A percentile compares a stretch with the other conserved stretches of the same genome.
Conservation (phyloP, 352 stramenopile genomes). For the Phytophthora crassamura region DNA sequence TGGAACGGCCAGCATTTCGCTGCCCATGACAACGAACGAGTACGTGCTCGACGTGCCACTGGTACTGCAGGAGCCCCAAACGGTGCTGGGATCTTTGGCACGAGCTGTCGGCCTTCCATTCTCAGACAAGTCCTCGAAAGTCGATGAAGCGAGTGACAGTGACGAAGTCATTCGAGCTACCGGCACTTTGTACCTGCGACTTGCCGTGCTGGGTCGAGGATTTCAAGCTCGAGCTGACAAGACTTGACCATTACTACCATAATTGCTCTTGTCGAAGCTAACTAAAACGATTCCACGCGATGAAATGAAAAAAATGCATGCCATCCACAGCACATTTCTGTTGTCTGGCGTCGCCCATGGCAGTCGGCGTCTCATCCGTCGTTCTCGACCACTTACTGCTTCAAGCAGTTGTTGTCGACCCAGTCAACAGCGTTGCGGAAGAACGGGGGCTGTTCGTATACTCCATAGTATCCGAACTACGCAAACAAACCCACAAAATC, state of each 20-base stretch:
- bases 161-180: slow-evolving; percentile 10
- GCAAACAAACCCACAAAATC: slow-evolving; percentile 10
- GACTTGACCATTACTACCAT: slow-evolving; percentile 26
- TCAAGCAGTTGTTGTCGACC: slow-evolving; percentile 41
- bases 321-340: slow-evolving; percentile 18
- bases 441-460: slow-evolving; percentile 47
- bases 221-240: slow-evolving; percentile 10
- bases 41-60: slow-evolving; percentile 56
- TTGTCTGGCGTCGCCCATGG: slow-evolving; percentile 6
- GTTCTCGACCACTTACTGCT: slow-evolving; percentile 13
- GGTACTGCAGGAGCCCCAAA: slow-evolving; percentile 16
- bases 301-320: slow-evolving; percentile 23
- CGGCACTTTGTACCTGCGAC: slow-evolving; percentile 42
- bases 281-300: slow-evolving; percentile 22
- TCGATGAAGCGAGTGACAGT: background rate
- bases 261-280: slow-evolving; percentile 19
- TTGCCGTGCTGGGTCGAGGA: slow-evolving; percentile 40
- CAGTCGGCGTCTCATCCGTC: slow-evolving; percentile 3
- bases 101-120: slow-evolving; percentile 26
- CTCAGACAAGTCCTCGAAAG: background rate
- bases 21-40: slow-evolving; percentile 49
- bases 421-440: slow-evolving; percentile 46
- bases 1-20: slow-evolving; percentile 35
- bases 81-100: slow-evolving; percentile 29
- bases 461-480: slow-evolving; percentile 57